A percentile compares a stretch with the other conserved stretches of the same genome.
These are phyloP conservation scores for Alopecurus myosuroides DNA, from an alignment of 176 grass and related monocot species.

Conservation along the genomic window DNA sequence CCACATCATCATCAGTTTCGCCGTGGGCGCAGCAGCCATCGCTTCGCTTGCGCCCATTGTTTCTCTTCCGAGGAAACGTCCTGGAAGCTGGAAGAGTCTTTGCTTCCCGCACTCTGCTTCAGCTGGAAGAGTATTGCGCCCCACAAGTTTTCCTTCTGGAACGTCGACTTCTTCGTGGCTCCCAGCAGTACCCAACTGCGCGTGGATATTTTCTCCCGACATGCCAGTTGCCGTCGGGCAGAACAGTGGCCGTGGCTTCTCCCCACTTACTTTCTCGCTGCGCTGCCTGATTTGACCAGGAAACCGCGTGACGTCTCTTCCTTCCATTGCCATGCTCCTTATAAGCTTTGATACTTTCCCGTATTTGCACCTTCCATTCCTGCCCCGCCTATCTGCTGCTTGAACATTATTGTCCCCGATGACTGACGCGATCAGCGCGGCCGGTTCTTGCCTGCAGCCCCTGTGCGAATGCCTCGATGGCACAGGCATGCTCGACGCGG, in stretches of 20 bases:
- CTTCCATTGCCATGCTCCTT: not conserved
- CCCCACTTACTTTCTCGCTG: not conserved
- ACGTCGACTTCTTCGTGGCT: not conserved
- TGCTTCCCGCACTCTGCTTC: not conserved
- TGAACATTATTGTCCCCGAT: not conserved
- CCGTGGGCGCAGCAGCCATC: not conserved
- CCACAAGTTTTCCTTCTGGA: not conserved
- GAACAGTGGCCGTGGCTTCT: not conserved
- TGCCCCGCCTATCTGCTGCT: not conserved
- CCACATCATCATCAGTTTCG: not conserved
- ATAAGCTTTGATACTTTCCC: not conserved
- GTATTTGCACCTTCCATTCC: not conserved
- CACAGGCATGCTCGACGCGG: constrained; percentile 10
- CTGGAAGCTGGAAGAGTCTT: constrained; percentile 15
- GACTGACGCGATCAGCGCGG: constrained; percentile 12
- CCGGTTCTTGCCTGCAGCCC: constrained; percentile 9
- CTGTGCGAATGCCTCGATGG: constrained; percentile 22
- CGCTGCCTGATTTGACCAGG: not conserved
- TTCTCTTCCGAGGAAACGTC: not conserved
- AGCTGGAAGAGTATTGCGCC: too few species aligned
- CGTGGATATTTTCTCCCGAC: not conserved
- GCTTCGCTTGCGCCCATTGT: not conserved
- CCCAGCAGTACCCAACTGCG: not conserved
- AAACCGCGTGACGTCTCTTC: not conserved
- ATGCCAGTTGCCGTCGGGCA: not conserved